Evolutionary conservation across 1,139 yeast genomes (phyloP).

Genomic region (Candida sanyaensis): DNA sequence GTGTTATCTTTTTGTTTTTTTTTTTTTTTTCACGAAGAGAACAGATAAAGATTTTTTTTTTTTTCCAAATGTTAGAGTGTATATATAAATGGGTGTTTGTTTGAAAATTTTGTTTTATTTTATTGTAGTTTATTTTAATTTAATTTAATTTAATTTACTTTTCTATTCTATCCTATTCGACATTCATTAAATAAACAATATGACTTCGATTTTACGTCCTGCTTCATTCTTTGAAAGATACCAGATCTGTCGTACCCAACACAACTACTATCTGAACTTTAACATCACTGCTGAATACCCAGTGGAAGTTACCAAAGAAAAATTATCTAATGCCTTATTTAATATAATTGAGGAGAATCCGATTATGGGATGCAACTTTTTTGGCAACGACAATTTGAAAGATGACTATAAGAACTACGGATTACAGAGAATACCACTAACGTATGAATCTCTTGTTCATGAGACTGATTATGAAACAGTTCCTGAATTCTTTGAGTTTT

Average conservation of each 20-base stretch:
- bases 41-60: no score
- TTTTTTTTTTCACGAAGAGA: no score
- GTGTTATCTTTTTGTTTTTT: no score
- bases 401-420: conserved; percentile 18
- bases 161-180: no score
- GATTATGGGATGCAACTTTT: conserved; percentile 23
- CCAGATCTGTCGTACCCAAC: conserved; percentile 26
- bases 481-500: conserved; percentile 16
- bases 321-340: conserved; percentile 28
- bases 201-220: conserved; percentile 3
- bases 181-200: not conserved
- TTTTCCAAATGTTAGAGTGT: no score
- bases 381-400: conserved; percentile 13
- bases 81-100: no score
- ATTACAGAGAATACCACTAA: conserved; percentile 22
- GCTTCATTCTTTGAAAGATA: conserved; percentile 24
- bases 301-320: conserved; percentile 14
- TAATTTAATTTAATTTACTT: no score
- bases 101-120: no score
- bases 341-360: conserved; percentile 23
- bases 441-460: conserved; percentile 28
- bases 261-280: conserved; percentile 29
- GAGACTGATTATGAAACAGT: conserved; percentile 15
- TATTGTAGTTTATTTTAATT: no score
- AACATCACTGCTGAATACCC: conserved; percentile 28